These are phyloP conservation scores for Scedosporium boydii DNA, from an alignment of 2,329 filamentous ascomycete species.

Conservation along the genomic window DNA sequence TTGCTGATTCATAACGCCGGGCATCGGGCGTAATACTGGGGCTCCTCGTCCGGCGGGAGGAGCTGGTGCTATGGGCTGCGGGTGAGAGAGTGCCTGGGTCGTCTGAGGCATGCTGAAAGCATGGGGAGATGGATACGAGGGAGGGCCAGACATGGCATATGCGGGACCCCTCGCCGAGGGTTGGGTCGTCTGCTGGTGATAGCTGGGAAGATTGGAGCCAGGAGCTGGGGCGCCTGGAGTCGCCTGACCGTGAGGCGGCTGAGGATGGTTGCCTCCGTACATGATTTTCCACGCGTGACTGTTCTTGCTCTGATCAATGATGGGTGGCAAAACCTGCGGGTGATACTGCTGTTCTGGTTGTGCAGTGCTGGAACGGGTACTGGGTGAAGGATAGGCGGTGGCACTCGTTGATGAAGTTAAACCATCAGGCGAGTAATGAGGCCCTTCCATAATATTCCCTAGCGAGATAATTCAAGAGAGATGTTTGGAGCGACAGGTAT, in stretches of 20 bases:
- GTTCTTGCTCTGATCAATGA: conserved; percentile 27
- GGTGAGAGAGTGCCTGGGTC: conserved; percentile 58
- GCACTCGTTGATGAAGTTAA: conserved; percentile 21
- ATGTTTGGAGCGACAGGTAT: background rate
- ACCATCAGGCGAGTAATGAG: conserved; percentile 44
- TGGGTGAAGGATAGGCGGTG: conserved; percentile 6
- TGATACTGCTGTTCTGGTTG: conserved; percentile 5
- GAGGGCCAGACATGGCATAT: conserved; percentile 34
- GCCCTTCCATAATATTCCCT: conserved; percentile 39
- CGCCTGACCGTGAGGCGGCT: conserved; percentile 53
- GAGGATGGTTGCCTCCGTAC: conserved; percentile 48
- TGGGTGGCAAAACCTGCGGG: conserved; percentile 6
- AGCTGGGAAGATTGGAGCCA: conserved; percentile 41
- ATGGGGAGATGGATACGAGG: conserved; percentile 43
- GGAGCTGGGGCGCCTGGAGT: conserved; percentile 53
- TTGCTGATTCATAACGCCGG: conserved; percentile 51
- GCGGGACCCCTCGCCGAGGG: conserved; percentile 36
- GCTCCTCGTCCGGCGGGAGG: conserved; percentile 48
- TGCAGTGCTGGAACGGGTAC: conserved; percentile 3
- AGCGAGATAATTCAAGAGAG: background rate
- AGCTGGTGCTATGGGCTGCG: conserved; percentile 67
- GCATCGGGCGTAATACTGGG: conserved; percentile 60
- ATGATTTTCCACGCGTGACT: conserved; percentile 31
- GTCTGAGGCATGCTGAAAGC: conserved; percentile 55
- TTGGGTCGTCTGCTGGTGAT: conserved; percentile 40